These are phyloP conservation scores for Ochromonas danica DNA, from an alignment of 108 stramenopile species.

Conservation along the genomic window DNA sequence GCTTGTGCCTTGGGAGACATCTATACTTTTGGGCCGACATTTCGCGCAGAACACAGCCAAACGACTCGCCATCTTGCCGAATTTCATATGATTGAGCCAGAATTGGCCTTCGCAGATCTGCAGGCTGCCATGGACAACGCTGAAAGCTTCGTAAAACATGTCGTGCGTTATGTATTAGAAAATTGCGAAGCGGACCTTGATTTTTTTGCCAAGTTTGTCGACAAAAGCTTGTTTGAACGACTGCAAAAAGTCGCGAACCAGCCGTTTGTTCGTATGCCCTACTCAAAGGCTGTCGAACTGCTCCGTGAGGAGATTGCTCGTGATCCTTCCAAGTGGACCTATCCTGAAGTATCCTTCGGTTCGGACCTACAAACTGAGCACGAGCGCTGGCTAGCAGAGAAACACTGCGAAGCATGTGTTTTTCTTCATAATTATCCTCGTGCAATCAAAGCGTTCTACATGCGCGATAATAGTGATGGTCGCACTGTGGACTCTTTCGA, in stretches of 20 bases:
- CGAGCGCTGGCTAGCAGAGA: slow-evolving; percentile 94
- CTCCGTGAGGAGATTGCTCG: slow-evolving; percentile 90
- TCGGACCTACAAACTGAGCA: slow-evolving; percentile 95
- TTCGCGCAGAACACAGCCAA: slow-evolving; percentile 98
- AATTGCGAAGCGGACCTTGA: slow-evolving; percentile 77
- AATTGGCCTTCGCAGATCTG: slow-evolving; percentile 96
- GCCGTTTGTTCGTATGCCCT: slow-evolving; percentile 66
- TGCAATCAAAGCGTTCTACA: slow-evolving; percentile 97
- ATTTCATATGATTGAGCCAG: slow-evolving; percentile 97
- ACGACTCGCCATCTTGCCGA: slow-evolving; percentile 94
- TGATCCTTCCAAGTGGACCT: slow-evolving; percentile 90
- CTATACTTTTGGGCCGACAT: slow-evolving; percentile 99
- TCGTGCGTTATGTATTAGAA: slow-evolving; percentile 71
- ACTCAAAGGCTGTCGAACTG: slow-evolving; percentile 79
- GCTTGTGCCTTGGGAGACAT: slow-evolving; percentile 95
- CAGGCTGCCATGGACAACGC: slow-evolving; percentile 92
- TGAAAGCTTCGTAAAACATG: slow-evolving; percentile 85
- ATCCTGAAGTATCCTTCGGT: slow-evolving; percentile 94
- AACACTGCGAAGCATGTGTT: slow-evolving; percentile 77
- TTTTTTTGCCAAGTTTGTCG: slow-evolving; percentile 89
- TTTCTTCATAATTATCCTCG: slow-evolving; percentile 99
- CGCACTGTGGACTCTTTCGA: slow-evolving; percentile 98
- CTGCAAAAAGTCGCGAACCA: slow-evolving; percentile 63
- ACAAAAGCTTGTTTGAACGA: slow-evolving; percentile 63
- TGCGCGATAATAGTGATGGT: slow-evolving; percentile 93